These are phyloP conservation scores for Hemerocallis citrina DNA, from an alignment of 106 monocot genomes.

Conservation along the genomic window DNA sequence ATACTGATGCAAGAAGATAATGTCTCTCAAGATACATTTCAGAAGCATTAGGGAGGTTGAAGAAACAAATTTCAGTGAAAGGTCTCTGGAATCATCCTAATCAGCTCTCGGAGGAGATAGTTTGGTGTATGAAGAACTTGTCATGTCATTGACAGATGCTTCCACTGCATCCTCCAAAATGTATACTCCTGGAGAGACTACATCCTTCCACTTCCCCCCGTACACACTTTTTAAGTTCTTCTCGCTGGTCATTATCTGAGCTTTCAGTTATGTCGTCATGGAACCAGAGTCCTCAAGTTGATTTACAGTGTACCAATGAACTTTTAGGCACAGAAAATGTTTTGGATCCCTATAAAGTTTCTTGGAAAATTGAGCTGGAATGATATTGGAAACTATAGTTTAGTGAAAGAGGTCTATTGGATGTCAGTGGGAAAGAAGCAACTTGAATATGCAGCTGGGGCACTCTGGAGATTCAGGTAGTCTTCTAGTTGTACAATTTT, in stretches of 20 bases:
- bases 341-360: conserved; percentile 69
- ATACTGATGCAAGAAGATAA: conserved; percentile 13
- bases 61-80: conserved; percentile 29
- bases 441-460: conserved; percentile 78
- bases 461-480: conserved; percentile 69
- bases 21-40: conserved; percentile 1
- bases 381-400: conserved; percentile 69
- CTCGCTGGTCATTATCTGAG: conserved; percentile 50
- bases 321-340: conserved; percentile 33
- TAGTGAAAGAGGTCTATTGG: conserved; percentile 82
- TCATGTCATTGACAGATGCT: conserved; percentile 59
- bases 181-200: conserved; percentile 18
- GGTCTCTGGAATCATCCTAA: conserved; percentile 54
- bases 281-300: conserved; percentile 54
- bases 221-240: conserved; percentile 44
- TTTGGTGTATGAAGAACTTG: conserved; percentile 81
- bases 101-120: conserved; percentile 74
- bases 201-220: conserved; percentile 31
- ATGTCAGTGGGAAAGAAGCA: conserved; percentile 90
- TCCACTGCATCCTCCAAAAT: conserved; percentile 19
- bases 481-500: too few relatives aligned
- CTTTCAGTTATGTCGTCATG: conserved; percentile 37
- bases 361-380: conserved; percentile 71
- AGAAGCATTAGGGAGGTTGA: conserved; percentile 20
- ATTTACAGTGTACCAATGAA: conserved; percentile 32